These are phyloP conservation scores for Phytophthora foliorum DNA, from an alignment of 352 stramenopile species.

Conservation along the genomic window DNA sequence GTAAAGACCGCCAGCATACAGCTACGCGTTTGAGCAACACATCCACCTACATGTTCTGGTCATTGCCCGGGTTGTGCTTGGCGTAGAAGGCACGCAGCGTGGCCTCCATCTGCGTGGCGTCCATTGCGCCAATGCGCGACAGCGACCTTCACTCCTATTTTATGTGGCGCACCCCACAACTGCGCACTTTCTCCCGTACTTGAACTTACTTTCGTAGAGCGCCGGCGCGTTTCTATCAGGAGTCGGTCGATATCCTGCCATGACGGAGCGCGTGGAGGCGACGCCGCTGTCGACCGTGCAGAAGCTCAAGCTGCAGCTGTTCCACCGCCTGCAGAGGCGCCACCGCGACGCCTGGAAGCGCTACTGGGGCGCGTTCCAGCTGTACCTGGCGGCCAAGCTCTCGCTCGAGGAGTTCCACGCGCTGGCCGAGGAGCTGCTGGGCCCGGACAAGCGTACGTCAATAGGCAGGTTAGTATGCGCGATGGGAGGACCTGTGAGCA, in stretches of 20 bases:
- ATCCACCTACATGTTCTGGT: conserved; percentile 80
- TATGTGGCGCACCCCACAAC: conserved; percentile 10
- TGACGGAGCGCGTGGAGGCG: conserved; percentile 15
- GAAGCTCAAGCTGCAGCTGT: conserved; percentile 74
- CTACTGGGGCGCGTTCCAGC: conserved; percentile 73
- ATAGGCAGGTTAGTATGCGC: neutral
- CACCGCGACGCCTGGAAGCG: conserved; percentile 58
- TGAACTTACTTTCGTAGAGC: conserved; percentile 21
- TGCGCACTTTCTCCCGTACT: neutral
- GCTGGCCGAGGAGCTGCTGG: conserved; percentile 54
- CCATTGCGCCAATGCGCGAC: conserved; percentile 14
- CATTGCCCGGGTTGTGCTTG: conserved; percentile 76
- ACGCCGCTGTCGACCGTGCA: conserved; percentile 38
- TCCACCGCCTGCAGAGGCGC: conserved; percentile 63
- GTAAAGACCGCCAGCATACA: neutral
- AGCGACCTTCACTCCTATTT: conserved; percentile 16
- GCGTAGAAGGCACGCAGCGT: conserved; percentile 80
- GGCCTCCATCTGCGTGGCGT: conserved; percentile 49
- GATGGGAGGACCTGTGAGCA: neutral
- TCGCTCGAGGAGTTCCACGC: conserved; percentile 70
- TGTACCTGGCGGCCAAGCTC: conserved; percentile 59
- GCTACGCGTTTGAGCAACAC: neutral
- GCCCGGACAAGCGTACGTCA: conserved; percentile 52
- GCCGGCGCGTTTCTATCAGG: conserved; percentile 21
- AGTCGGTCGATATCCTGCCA: conserved; percentile 7